These are phyloP conservation scores for Zhuliangozyma blackwelliae DNA, from an alignment of 1,139 yeast genomes.

Conservation along the genomic window DNA sequence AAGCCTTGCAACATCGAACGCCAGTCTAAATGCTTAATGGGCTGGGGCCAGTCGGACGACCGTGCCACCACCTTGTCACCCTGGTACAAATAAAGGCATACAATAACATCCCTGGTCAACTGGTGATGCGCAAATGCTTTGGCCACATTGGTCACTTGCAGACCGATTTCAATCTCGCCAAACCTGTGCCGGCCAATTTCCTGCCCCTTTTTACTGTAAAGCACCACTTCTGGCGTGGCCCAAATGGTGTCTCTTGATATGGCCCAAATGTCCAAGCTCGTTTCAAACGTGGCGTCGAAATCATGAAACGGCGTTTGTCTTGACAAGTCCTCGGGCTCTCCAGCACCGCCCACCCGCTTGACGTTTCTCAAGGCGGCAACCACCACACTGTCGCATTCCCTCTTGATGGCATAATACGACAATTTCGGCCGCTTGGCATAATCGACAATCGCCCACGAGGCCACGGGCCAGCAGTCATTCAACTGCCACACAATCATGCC, in stretches of 20 bases:
- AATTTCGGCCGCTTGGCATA: slow-evolving; percentile 37
- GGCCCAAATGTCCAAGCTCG: slow-evolving; percentile 29
- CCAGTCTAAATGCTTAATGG: slow-evolving; percentile 40
- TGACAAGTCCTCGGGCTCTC: slow-evolving; percentile 3
- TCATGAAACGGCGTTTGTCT: slow-evolving; percentile 15
- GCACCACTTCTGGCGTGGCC: too few species aligned
- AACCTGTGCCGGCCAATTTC: too few species aligned
- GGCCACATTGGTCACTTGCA: slow-evolving; percentile 8
- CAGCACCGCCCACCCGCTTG: slow-evolving; percentile 10
- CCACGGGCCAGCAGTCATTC: slow-evolving; percentile 50
- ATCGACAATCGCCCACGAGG: slow-evolving; percentile 46
- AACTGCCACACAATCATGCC: slow-evolving; percentile 50
- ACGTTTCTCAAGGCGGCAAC: slow-evolving; percentile 30
- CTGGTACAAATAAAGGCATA: slow-evolving; percentile 16
- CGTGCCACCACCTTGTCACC: slow-evolving; percentile 21
- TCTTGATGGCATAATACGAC: slow-evolving; percentile 41
- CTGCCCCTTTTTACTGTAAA: too few species aligned
- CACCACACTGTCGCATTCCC: slow-evolving; percentile 34
- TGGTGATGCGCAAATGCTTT: slow-evolving; percentile 15
- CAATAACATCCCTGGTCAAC: slow-evolving; percentile 17
- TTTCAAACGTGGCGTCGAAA: slow-evolving; percentile 11
- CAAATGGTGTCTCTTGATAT: slow-evolving; percentile 16
- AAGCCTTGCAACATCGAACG: slow-evolving; percentile 12
- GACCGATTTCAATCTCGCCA: too few species aligned
- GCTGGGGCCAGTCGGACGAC: slow-evolving; percentile 52